A percentile compares a stretch with the other conserved stretches of the same genome.
These are phyloP conservation scores for Theobroma cacao DNA, from an alignment of 345 rosid genomes.

Conservation along the genomic window DNA sequence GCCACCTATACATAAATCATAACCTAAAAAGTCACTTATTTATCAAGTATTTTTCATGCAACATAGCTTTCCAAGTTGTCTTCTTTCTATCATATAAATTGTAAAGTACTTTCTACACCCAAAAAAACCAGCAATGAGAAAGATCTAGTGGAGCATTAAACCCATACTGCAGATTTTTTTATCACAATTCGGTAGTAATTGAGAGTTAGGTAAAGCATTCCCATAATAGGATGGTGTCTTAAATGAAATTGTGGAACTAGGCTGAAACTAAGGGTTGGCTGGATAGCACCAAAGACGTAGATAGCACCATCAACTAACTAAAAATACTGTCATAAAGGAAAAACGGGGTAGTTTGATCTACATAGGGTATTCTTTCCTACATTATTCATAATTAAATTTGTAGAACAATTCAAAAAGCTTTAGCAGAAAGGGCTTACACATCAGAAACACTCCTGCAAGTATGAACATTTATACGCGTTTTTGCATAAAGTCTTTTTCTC, in stretches of 20 bases:
- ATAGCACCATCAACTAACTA: not conserved
- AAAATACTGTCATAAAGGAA: not conserved
- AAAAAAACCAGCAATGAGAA: not conserved
- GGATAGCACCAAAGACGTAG: conserved; percentile 9
- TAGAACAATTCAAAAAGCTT: no score
- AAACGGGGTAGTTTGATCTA: not conserved
- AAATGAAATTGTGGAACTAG: conserved; percentile 26
- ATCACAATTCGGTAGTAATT: not conserved
- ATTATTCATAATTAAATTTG: not conserved
- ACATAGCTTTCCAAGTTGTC: not conserved
- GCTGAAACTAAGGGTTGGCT: conserved; percentile 24
- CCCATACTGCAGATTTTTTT: not conserved
- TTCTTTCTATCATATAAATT: not conserved
- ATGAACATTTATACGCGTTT: not conserved
- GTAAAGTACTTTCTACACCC: not conserved
- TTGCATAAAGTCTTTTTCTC: not conserved
- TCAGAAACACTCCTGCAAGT: no score
- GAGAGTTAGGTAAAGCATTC: conserved; percentile 42
- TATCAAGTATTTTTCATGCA: not conserved
- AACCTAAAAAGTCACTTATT: not conserved
- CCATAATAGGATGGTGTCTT: conserved; percentile 26
- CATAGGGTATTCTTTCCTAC: not conserved
- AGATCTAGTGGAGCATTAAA: conserved; percentile 2
- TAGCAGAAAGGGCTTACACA: no score
- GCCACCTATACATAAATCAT: conserved; percentile 1